Evolutionary conservation across 768 basidiomycete genomes (phyloP).

Genomic region (Coprinopsis marcescibilis): DNA sequence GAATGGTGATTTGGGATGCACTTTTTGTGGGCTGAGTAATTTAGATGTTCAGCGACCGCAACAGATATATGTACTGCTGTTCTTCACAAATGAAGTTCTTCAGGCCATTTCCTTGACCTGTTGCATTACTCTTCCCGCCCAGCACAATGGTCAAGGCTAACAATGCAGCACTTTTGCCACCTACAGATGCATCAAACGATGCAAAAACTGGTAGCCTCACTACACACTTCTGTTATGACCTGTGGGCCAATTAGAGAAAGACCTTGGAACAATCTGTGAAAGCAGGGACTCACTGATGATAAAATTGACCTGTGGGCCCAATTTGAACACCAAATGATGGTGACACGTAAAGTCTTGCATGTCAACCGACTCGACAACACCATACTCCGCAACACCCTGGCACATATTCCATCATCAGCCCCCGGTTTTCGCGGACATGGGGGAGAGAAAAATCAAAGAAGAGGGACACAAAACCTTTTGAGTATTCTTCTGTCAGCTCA

Average conservation of each 20-base stretch:
- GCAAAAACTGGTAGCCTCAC: not conserved
- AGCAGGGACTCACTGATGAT: constrained; percentile 64
- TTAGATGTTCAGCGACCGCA: not conserved
- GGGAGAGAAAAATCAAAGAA: too few relatives aligned
- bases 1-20: constrained; percentile 69
- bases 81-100: constrained; percentile 86
- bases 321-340: constrained; percentile 71
- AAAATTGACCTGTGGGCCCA: constrained; percentile 94
- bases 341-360: constrained; percentile 98
- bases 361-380: constrained; percentile 81
- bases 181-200: too few relatives aligned
- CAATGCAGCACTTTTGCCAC: constrained; percentile 91
- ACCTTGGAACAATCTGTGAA: not conserved
- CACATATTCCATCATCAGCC: too few relatives aligned
- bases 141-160: constrained; percentile 91
- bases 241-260: constrained; percentile 21
- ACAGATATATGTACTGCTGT: constrained; percentile 47
- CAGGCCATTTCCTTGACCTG: constrained; percentile 83
- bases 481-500: too few relatives aligned
- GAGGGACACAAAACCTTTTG: too few relatives aligned
- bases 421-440: too few relatives aligned
- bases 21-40: constrained; percentile 28
- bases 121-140: constrained; percentile 88
- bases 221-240: constrained; percentile 89
- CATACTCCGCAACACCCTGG: constrained; percentile 80